A percentile compares a stretch with the other conserved stretches of the same genome.
phyloP scores from a whole-genome alignment of 139 green algal genomes.

The Tetraselmis striata region DNA sequence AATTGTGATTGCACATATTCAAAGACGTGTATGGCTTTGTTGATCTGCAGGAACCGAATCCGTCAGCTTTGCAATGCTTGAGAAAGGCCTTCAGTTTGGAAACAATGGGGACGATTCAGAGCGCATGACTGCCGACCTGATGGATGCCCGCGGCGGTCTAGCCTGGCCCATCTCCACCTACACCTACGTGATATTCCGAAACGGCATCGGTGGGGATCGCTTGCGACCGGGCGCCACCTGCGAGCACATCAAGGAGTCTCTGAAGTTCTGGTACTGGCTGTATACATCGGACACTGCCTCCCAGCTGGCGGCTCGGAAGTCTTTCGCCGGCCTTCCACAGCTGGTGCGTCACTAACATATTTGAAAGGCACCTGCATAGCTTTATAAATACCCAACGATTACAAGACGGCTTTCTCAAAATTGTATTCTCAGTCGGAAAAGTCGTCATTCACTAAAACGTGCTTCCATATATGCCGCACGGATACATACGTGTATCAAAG shows the following conservation, averaged over 20 bases:
- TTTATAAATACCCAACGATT: no score
- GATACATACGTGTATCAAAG: no score
- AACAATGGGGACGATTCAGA: neutral
- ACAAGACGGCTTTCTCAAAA: no score
- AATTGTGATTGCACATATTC: no score
- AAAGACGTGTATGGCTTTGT: no score
- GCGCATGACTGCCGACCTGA: neutral
- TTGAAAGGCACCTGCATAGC: no score
- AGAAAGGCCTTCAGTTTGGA: neutral
- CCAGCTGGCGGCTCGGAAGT: neutral
- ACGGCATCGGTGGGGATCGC: neutral
- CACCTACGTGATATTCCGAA: neutral
- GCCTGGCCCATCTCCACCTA: neutral
- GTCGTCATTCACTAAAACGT: no score
- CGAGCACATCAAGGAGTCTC: neutral
- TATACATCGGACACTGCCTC: neutral
- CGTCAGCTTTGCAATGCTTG: neutral
- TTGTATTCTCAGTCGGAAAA: no score
- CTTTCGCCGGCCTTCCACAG: neutral
- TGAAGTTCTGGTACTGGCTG: conserved; percentile 1
- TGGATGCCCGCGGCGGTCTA: neutral
- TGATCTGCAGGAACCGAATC: no score
- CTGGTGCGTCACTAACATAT: no score
- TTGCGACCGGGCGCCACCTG: neutral
- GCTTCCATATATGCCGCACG: no score